Evolutionary conservation across 2,329 filamentous ascomycete genomes (phyloP).

Genomic region (Sclerotinia trifoliorum): DNA sequence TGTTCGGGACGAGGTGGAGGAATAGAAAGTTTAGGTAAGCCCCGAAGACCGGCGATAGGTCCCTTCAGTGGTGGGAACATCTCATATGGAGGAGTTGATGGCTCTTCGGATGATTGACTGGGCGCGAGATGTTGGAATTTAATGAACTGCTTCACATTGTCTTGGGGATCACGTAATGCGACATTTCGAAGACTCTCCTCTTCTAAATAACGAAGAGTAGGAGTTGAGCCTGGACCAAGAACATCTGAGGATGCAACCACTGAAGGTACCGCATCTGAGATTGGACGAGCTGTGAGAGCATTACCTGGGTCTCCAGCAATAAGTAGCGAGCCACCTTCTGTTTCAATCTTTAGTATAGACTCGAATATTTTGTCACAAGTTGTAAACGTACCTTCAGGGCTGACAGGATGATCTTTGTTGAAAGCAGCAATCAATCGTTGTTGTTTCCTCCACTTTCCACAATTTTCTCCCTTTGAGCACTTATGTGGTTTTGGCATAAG

Average conservation of each 20-base stretch:
- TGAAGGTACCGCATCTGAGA: constrained; percentile 75
- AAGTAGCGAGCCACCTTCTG: constrained; percentile 64
- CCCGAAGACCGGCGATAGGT: constrained; percentile 56
- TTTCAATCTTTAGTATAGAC: not conserved
- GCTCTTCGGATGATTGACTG: constrained; percentile 50
- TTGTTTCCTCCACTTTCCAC: constrained; percentile 77
- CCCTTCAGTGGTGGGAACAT: constrained; percentile 48
- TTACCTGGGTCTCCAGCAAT: constrained; percentile 79
- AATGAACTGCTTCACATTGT: constrained; percentile 90
- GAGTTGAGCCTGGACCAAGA: constrained; percentile 66
- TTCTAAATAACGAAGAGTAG: constrained; percentile 68
- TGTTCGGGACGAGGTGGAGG: constrained; percentile 43
- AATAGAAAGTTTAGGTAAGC: constrained; percentile 62
- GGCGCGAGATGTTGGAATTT: constrained; percentile 72
- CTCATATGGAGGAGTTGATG: constrained; percentile 69
- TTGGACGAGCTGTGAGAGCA: constrained; percentile 65
- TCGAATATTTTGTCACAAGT: not conserved
- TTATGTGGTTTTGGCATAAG: constrained; percentile 79
- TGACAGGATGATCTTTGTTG: constrained; percentile 71
- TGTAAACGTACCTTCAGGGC: constrained; percentile 38
- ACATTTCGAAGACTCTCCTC: constrained; percentile 70
- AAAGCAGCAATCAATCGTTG: constrained; percentile 75
- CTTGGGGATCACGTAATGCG: constrained; percentile 75
- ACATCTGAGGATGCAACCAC: constrained; percentile 90
- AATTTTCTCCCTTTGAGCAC: constrained; percentile 84